phyloP scores from a whole-genome alignment of 2,329 filamentous ascomycete species.

The Dothistroma pini region DNA sequence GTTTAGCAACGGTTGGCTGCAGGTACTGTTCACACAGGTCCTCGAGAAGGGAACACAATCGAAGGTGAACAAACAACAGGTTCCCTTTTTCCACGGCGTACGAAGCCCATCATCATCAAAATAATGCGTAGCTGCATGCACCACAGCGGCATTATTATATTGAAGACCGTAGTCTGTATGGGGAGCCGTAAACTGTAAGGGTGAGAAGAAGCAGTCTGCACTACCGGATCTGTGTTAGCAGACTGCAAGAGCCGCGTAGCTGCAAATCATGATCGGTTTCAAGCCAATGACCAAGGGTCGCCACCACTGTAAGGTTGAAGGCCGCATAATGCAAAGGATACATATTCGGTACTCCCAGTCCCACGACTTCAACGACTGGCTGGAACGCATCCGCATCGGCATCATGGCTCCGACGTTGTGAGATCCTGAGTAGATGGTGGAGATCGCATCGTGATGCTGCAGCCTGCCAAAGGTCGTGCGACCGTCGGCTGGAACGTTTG shows the following conservation, averaged over 20 bases:
- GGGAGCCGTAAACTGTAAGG: not conserved
- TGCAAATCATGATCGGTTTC: not conserved
- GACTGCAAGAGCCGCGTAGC: not conserved
- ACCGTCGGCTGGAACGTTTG: not conserved
- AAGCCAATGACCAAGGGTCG: not conserved
- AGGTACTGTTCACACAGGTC: not conserved
- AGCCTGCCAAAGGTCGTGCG: not conserved
- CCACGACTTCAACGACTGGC: not conserved
- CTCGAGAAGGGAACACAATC: not conserved
- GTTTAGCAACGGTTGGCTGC: not conserved
- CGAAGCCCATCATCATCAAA: slow-evolving; percentile 2
- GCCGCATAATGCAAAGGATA: not conserved
- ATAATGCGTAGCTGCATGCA: not conserved
- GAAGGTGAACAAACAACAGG: not conserved
- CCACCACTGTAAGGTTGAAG: not conserved
- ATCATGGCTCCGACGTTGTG: not conserved
- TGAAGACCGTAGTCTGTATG: not conserved
- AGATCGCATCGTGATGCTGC: not conserved
- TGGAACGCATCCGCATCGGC: not conserved
- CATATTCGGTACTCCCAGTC: not conserved
- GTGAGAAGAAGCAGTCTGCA: not conserved
- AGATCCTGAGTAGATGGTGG: not conserved
- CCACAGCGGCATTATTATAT: not conserved
- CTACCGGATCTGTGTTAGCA: not conserved
- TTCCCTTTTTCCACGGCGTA: not conserved